Conservation (phyloP, 2,329 filamentous ascomycete species). For the Diplodia seriata region DNA sequence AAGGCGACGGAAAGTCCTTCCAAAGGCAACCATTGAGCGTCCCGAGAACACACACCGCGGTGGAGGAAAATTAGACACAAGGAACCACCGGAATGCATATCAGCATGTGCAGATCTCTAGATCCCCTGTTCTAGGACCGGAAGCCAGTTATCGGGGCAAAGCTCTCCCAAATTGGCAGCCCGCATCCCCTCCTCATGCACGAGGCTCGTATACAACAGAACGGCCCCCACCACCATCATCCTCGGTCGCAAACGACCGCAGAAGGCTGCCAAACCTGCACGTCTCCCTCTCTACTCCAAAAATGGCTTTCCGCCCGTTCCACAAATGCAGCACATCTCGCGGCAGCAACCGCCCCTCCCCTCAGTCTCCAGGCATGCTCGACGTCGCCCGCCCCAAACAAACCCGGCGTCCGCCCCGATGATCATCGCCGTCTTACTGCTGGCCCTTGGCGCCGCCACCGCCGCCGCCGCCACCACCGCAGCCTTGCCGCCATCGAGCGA, state of each 20-base stretch:
- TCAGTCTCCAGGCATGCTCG: no score
- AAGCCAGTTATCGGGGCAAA: no score
- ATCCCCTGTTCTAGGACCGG: no score
- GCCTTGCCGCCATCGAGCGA: not conserved
- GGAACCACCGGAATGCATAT: no score
- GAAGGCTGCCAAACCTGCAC: not conserved
- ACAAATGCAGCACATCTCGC: not conserved
- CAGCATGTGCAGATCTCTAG: no score
- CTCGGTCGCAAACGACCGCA: no score
- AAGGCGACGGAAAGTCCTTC: no score
- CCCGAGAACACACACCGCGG: no score
- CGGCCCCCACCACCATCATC: not conserved
- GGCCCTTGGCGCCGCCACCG: not conserved
- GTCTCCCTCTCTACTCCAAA: not conserved
- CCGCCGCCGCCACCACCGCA: not conserved
- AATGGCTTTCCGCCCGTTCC: not conserved
- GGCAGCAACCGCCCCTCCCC: no score
- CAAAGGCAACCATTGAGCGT: no score
- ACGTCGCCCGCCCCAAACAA: no score
- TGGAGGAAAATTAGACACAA: no score
- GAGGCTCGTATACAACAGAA: not conserved
- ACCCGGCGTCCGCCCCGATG: not conserved
- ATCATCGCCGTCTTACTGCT: not conserved
- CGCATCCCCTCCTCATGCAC: not conserved
- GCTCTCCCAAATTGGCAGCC: not conserved